Conservation (phyloP, 208 protist species). For the Vickermania ingenoplastis region DNA sequence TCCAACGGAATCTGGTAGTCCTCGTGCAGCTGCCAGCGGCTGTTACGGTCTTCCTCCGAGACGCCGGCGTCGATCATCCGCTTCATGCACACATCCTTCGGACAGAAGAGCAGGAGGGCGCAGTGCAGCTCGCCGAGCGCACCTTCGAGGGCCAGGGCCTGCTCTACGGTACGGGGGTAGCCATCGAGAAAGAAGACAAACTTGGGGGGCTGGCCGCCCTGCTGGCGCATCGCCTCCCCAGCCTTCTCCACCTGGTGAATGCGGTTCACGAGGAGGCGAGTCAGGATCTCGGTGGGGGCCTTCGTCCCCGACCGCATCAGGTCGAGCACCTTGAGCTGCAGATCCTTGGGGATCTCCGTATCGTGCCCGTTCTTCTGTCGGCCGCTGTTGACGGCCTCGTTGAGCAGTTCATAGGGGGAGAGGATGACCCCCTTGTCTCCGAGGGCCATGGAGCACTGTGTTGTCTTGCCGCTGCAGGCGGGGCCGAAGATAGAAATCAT, state of each 20-base stretch:
- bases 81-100: background rate
- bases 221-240: background rate
- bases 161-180: constrained; percentile 29
- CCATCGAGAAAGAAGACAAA: constrained; percentile 22
- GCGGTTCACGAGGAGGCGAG: constrained; percentile 17
- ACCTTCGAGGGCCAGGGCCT: constrained; percentile 25
- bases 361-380: constrained; percentile 6
- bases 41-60: constrained; percentile 3
- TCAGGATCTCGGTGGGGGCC: constrained; percentile 13
- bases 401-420: constrained; percentile 11
- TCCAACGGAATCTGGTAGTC: constrained; percentile 6
- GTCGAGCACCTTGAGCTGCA: constrained; percentile 13
- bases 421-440: background rate
- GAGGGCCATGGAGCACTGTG: constrained; percentile 3
- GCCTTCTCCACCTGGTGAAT: constrained; percentile 13
- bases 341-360: constrained; percentile 11
- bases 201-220: background rate
- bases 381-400: constrained; percentile 10
- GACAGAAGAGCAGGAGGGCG: constrained; percentile 15
- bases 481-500: constrained; percentile 8
- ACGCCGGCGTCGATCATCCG: constrained; percentile 6
- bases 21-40: constrained; percentile 12
- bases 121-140: constrained; percentile 11
- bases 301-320: constrained; percentile 2
- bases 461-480: constrained; percentile 9